Evolutionary conservation across 306 rosid species (phyloP), one percentile per base, ranked within the genome.

Genomic region (Cicer arietinum): DNA sequence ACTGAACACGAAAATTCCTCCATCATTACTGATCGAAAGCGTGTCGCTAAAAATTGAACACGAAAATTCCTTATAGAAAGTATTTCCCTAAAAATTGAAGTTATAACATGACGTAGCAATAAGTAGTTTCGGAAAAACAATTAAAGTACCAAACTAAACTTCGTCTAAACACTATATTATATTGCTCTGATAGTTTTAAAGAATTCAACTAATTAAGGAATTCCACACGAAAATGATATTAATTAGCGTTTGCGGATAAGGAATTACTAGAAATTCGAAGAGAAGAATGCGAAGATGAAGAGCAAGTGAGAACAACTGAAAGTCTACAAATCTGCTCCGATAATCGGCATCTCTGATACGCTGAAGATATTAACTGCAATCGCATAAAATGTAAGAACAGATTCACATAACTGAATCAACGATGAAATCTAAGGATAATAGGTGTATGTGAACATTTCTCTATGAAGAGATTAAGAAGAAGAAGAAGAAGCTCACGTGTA

Each of bases 301-400:
- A 88, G 57, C 73, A 56, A 77, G 79, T 77, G 83, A 91, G 90
- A 77, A 72, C 14, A 61, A 88, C 74, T 0, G 94, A 88, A 63
- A 91, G 85, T 58, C 94, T 78, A 87, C 97, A 91, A 58, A 87
- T 81, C 68, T 84, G 87, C 43, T 72, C 87, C 63, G 92, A 90
- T 14, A 84, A 59, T 51, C 93, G 92, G 90, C 96, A 93, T 78
- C 98, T 73, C 83, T 82, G 94, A 64, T 75, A 86, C 13, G 98
- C 91, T 40, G 85, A 88, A 68, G 94, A 87, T 69, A 94, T 85
- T 62, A 94, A 66, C 98, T 91, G 89, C 76, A 51, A 61, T 70
- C 2, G 30, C 37, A 30, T 30, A 30, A 30, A 30, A 30, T 30
- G 37, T 30, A 2, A 47, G 3, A 70, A 37, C 10, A 53, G 7